phyloP scores from a whole-genome alignment of 495 filamentous ascomycete species.

The Penicillium herquei region DNA sequence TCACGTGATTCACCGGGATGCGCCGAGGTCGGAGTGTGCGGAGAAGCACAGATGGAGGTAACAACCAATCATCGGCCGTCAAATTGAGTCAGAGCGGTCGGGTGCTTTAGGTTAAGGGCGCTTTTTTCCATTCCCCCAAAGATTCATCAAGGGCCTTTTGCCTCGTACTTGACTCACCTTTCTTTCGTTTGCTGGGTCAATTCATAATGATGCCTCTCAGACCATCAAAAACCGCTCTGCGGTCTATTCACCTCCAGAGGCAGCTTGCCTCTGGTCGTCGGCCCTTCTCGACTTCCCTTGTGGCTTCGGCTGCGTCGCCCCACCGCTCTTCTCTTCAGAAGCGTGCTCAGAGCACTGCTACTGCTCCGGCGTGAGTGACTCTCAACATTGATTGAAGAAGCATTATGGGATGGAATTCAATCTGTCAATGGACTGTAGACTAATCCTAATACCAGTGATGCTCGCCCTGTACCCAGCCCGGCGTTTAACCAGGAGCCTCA shows the following conservation, averaged over 20 bases:
- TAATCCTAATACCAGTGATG: constrained; percentile 24
- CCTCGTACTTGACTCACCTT: constrained; percentile 20
- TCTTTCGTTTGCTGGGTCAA: constrained; percentile 18
- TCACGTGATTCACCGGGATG: constrained; percentile 7
- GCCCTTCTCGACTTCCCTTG: constrained; percentile 41
- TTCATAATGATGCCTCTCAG: constrained; percentile 49
- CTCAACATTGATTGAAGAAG: background rate
- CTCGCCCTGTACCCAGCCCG: constrained; percentile 63
- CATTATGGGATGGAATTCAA: background rate
- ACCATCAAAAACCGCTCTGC: constrained; percentile 49
- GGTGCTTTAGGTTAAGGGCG: constrained; percentile 21
- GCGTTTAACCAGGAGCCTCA: constrained; percentile 65
- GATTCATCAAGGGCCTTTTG: constrained; percentile 21
- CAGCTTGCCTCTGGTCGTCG: constrained; percentile 38
- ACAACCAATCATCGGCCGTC: constrained; percentile 27
- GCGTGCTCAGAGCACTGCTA: constrained; percentile 50
- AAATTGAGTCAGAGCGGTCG: constrained; percentile 29
- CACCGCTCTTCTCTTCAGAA: constrained; percentile 46
- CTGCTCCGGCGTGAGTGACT: constrained; percentile 44
- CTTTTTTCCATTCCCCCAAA: constrained; percentile 27
- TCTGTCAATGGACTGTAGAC: background rate
- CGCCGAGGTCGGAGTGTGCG: constrained; percentile 37
- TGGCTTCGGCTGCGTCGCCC: constrained; percentile 44
- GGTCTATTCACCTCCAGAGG: constrained; percentile 43
- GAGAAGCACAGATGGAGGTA: constrained; percentile 6